Base-by-base conservation (phyloP, 805 yeast genomes). In the Kregervanrija fluxuum region DNA sequence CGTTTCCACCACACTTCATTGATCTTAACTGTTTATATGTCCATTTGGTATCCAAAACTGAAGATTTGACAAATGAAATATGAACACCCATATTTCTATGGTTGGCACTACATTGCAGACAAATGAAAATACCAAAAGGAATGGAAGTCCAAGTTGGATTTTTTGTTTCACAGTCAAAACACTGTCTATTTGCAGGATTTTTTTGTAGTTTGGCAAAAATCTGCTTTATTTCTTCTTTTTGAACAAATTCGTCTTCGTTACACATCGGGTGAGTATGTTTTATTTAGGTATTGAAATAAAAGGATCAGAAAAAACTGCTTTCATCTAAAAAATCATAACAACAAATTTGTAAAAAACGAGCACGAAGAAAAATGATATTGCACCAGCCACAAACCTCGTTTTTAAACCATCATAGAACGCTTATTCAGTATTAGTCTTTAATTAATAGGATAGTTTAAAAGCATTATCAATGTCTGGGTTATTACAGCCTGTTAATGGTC, bases 81-180 rank as follows among this genome's bases (percentile, higher is more conserved):
- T 93, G 99, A 34, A 90, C 97, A 48, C 99, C 99, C 67, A 93
- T 67, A 64, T 89, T 89, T 65, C 99, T 79, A 70, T 93, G 99
- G 42, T 85, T 88, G 3, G 98, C 90, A 43, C 96, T 85, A 65
- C 99, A 93, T 64, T 93, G 95, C 48, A 90, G 74, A 70, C 99
- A 93, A 47, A 93, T 69, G 62, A 90, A 77, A 42, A 90, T 85
- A 45, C 97, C 99, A 65, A 87, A 91, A 11, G 98, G 96, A 44
- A 91, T 89, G 11, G 98, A 91, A 3, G 99, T 87, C 99, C 99
- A 93, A 0, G 98, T 88, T 33, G 99, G 98, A 63, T 90, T 90
- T 61, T 85, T 88, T 55, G 90, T 85, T 43, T 84, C 77, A 66
- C 99, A 93, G 62, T 93, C 99, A 67, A 93, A 91, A 67, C 99